phyloP scores from a whole-genome alignment of 176 grass and related monocot species.

The Otatea glauca region DNA sequence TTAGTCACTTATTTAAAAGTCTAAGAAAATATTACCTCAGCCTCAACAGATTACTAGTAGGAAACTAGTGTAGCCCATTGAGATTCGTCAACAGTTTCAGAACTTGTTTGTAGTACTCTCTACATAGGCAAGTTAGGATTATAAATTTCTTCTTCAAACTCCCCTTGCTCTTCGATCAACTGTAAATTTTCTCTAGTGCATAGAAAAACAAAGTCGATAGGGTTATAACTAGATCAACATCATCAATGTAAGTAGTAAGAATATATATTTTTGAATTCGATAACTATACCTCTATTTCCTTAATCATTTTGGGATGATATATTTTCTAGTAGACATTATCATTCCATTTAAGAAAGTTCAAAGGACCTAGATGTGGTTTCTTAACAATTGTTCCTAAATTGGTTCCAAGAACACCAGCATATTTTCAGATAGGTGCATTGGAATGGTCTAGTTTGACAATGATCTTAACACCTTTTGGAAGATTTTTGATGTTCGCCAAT shows the following conservation, averaged over 20 bases:
- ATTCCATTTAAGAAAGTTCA: not conserved
- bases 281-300: not conserved
- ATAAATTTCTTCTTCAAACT: not conserved
- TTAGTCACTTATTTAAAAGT: not conserved
- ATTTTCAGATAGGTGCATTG: not conserved
- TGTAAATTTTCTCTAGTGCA: constrained; percentile 4
- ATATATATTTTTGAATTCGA: not conserved
- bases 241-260: not conserved
- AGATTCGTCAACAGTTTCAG: not conserved
- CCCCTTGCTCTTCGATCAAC: not conserved
- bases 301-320: not conserved
- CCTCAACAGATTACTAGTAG: not conserved
- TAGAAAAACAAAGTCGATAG: not conserved
- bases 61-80: not conserved
- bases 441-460: not conserved
- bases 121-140: not conserved
- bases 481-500: not conserved
- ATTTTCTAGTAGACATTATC: not conserved
- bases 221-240: not conserved
- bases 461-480: not conserved
- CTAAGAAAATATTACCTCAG: not conserved
- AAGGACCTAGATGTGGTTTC: not conserved
- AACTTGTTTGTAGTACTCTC: not conserved
- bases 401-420: not conserved
- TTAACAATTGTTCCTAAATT: not conserved